Conservation (phyloP, 2,329 filamentous ascomycete genomes). For the Didymella lethalis region DNA sequence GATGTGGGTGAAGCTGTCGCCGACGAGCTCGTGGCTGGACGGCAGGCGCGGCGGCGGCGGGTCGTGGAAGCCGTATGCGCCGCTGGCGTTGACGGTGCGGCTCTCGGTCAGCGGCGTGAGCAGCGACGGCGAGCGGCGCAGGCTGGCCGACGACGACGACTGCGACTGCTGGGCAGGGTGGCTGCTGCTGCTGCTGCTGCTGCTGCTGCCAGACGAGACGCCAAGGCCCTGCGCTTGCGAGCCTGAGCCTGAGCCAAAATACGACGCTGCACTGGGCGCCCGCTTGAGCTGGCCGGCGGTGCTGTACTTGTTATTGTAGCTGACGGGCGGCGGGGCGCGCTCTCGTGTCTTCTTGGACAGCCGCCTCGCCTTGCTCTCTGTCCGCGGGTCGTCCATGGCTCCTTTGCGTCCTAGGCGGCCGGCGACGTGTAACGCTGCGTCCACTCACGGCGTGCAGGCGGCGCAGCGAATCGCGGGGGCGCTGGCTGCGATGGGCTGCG, state of each 20-base stretch:
- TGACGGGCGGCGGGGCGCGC: constrained; percentile 28
- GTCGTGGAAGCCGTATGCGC: constrained; percentile 20
- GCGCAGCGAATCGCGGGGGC: constrained; percentile 12
- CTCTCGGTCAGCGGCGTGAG: constrained; percentile 26
- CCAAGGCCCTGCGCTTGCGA: constrained; percentile 21
- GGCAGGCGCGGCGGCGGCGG: constrained; percentile 7
- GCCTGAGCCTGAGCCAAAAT: constrained; percentile 26
- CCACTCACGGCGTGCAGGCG: constrained; percentile 10
- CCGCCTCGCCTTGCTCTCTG: constrained; percentile 26
- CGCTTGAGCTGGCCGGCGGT: constrained; percentile 24
- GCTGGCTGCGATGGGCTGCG: too few species aligned
- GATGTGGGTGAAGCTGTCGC: constrained; percentile 17
- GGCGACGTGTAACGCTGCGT: constrained; percentile 3
- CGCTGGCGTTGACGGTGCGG: constrained; percentile 27
- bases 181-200: constrained; percentile 7
- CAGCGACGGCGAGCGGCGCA: constrained; percentile 29
- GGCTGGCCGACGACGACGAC: constrained; percentile 1
- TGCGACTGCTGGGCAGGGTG: constrained; percentile 1
- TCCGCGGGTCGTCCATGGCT: constrained; percentile 29
- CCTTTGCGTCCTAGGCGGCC: constrained; percentile 1
- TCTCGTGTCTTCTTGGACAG: constrained; percentile 28
- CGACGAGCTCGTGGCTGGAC: constrained; percentile 18
- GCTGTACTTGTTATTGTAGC: constrained; percentile 25
- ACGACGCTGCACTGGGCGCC: constrained; percentile 30
- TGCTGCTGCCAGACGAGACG: constrained; percentile 3